A percentile compares a stretch with the other conserved stretches of the same genome.
phyloP scores from a whole-genome alignment of 768 basidiomycete genomes.

The Lactarius pseudohatsudake region DNA sequence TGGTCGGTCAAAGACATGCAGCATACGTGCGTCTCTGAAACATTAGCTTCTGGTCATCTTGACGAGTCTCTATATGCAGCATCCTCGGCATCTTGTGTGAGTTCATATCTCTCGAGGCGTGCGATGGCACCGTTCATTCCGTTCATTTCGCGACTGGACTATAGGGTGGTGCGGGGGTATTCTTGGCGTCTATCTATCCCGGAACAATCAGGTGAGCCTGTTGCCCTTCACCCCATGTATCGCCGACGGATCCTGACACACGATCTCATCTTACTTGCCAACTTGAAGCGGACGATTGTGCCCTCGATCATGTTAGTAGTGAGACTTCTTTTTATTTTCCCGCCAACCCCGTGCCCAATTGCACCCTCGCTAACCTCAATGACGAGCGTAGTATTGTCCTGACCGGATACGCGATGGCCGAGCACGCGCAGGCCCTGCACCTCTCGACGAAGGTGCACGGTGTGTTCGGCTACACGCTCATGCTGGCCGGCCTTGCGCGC shows the following conservation, averaged over 20 bases:
- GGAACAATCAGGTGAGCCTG: conserved; percentile 65
- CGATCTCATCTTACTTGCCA: conserved; percentile 8
- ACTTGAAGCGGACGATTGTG: conserved; percentile 65
- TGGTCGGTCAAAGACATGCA: conserved; percentile 97
- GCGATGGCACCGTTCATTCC: conserved; percentile 1
- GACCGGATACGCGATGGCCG: conserved; percentile 94
- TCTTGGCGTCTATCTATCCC: conserved; percentile 80
- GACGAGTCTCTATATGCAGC: conserved; percentile 37
- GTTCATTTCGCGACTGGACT: conserved; percentile 16
- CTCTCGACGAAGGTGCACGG: conserved; percentile 84
- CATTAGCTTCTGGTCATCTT: conserved; percentile 10
- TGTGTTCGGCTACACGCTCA: conserved; percentile 82
- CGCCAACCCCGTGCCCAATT: conserved; percentile 16
- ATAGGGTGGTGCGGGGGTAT: conserved; percentile 90
- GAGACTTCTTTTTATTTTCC: conserved; percentile 2
- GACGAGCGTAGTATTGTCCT: conserved; percentile 62
- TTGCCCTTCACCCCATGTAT: conserved; percentile 7
- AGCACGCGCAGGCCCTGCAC: conserved; percentile 82
- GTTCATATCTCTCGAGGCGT: conserved; percentile 29
- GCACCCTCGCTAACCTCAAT: conserved; percentile 5
- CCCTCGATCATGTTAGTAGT: conserved; percentile 71
- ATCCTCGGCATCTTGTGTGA: conserved; percentile 73
- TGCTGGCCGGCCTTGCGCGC: conserved; percentile 77
- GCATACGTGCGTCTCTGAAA: conserved; percentile 64
- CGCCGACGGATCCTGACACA: conserved; percentile 7